phyloP scores from a whole-genome alignment of 1,284 basidiomycete genomes.

The Lentinus polychrous region DNA sequence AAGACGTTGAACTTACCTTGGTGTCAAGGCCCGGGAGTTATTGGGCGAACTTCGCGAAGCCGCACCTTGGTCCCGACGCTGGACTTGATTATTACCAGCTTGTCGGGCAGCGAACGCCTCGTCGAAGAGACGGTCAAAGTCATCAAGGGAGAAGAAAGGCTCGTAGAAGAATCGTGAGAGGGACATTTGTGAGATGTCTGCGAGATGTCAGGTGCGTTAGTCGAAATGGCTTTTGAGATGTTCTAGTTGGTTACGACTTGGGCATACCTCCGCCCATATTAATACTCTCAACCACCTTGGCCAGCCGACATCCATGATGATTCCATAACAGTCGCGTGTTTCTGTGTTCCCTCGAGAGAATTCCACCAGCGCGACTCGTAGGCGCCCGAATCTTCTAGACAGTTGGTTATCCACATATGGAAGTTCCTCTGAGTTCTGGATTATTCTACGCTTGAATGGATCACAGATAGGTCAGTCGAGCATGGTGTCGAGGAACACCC shows the following conservation, averaged over 20 bases:
- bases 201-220: background rate
- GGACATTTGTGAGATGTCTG: constrained; percentile 13
- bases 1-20: no score
- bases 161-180: constrained; percentile 34
- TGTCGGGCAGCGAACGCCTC: constrained; percentile 28
- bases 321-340: no score
- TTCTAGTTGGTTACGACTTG: no score
- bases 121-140: constrained; percentile 45
- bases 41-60: background rate
- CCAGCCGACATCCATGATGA: background rate
- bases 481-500: no score
- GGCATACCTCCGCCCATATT: background rate
- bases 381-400: no score
- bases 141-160: constrained; percentile 34
- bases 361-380: no score
- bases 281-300: background rate
- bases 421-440: no score
- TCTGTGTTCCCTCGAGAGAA: no score
- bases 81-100: constrained; percentile 2
- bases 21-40: background rate
- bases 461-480: no score
- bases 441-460: no score
- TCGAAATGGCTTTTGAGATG: background rate
- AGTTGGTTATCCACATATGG: no score
- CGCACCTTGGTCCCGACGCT: background rate